phyloP scores from a whole-genome alignment of 2,329 filamentous ascomycete genomes.

The Blastomyces emzantsi region DNA sequence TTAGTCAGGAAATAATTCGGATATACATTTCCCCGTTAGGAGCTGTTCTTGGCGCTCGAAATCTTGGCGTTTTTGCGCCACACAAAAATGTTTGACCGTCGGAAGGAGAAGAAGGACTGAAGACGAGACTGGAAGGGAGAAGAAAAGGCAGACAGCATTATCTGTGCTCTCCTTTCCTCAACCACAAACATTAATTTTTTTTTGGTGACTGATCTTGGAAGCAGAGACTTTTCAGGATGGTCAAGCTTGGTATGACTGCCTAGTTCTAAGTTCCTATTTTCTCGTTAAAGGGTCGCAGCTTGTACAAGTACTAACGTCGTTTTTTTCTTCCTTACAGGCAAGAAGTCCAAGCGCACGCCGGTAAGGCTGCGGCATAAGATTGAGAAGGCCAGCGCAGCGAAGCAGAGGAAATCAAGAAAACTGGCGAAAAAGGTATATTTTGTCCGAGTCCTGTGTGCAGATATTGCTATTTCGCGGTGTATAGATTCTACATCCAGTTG shows the following conservation, averaged over 20 bases:
- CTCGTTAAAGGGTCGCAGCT: neutral
- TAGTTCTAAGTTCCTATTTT: neutral
- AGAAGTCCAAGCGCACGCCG: conserved; percentile 84
- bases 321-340: conserved; percentile 53
- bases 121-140: neutral
- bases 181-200: neutral
- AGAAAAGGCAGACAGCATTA: neutral
- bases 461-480: neutral
- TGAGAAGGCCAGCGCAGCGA: conserved; percentile 79
- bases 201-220: conserved; percentile 13
- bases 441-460: neutral
- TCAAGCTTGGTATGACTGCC: conserved; percentile 31
- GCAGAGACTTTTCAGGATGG: conserved; percentile 25
- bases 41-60: neutral
- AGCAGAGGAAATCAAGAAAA: conserved; percentile 86
- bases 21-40: neutral
- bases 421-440: conserved; percentile 63
- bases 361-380: conserved; percentile 93
- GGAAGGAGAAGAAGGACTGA: neutral
- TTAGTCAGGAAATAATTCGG: neutral
- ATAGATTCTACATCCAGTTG: neutral
- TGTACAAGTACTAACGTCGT: neutral
- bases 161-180: neutral
- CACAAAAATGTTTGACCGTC: conserved; percentile 11
- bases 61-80: conserved; percentile 9